Evolutionary conservation across 352 stramenopile species (phyloP), one percentile per base, ranked within the genome.

Genomic region (Pythium sp.): DNA sequence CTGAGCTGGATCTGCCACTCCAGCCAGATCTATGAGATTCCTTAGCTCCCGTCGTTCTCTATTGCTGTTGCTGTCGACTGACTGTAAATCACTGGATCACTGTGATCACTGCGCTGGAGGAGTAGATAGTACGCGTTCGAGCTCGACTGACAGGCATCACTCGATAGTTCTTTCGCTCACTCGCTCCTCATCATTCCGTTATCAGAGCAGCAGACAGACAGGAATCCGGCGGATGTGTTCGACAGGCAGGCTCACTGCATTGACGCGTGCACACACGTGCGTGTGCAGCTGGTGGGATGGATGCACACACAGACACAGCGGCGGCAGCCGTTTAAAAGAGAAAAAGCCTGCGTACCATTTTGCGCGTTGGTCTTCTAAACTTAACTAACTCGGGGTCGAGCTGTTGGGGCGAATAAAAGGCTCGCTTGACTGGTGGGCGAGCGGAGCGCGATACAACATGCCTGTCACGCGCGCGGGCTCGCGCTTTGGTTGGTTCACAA

Each of bases 341-440:
- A 69, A 65, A 56, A 46, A 57, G 57, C 73, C 57, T 54, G 49
- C 74, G 72, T 82, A 93, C 85, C 85, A 93, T 93, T 91, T 91
- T 90, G 74, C 78, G 75, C 72, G 81, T 87, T 89, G 85, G 85
- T 90, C 83, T 93, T 91, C 82, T 93, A 93, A 93, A 93, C 82
- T 88, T 87, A 90, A 93, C 77, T 93, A 90, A 89, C 64, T 57
- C 68, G 69, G 41, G 51, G 65, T 59, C 30, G 64, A 43, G 64
- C 41, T 55, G 32, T 69, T 64, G 46, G 41, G 41, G 55, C 64
- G 49, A 22, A 20, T 58, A 70, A 60, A 68, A 36, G 70, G 62
- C 66, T 78, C 67, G 74, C 32, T 68, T 85, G 73, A 74, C 73
- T 73, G 74, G 69, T 79, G 70, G 75, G 26, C 49, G 58, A 64